Conservation (phyloP, 1,139 yeast genomes). For the Pichia sp. region DNA sequence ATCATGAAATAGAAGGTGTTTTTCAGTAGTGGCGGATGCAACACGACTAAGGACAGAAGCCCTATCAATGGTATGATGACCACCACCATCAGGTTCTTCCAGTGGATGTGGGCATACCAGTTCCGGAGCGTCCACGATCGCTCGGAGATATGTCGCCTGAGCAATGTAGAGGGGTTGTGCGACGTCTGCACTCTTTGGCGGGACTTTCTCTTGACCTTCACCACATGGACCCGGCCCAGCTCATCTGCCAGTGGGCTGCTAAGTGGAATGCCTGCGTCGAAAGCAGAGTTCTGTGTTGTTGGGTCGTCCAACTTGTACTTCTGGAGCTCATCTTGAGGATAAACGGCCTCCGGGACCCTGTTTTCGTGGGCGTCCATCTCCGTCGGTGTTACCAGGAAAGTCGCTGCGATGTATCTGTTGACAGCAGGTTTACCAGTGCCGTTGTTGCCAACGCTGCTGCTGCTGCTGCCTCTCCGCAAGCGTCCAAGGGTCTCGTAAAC, state of each 20-base stretch:
- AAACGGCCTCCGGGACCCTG: slow-evolving; percentile 22
- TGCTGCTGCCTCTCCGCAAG: no score
- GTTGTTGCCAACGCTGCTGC: not conserved
- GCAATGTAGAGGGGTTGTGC: slow-evolving; percentile 17
- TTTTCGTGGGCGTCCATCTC: not conserved
- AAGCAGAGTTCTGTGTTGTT: not conserved
- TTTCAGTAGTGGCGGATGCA: slow-evolving; percentile 23
- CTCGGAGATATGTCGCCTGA: slow-evolving; percentile 32
- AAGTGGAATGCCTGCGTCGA: no score
- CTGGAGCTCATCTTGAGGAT: slow-evolving; percentile 28
- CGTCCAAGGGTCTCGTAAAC: no score
- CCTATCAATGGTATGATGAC: slow-evolving; percentile 33
- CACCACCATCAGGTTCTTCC: slow-evolving; percentile 32
- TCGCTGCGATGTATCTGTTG: no score
- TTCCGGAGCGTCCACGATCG: slow-evolving; percentile 38
- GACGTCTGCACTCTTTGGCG: slow-evolving; percentile 23
- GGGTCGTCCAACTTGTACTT: slow-evolving; percentile 23
- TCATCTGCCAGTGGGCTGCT: not conserved
- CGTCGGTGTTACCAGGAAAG: not conserved
- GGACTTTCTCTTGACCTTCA: slow-evolving; percentile 18
- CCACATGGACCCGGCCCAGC: slow-evolving; percentile 8
- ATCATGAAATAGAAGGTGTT: slow-evolving; percentile 35
- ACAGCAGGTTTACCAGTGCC: no score
- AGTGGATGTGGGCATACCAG: slow-evolving; percentile 37
- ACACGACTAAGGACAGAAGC: slow-evolving; percentile 19